Evolutionary conservation across 768 basidiomycete genomes (phyloP).

Genomic region (Pisolithus microcarpus): DNA sequence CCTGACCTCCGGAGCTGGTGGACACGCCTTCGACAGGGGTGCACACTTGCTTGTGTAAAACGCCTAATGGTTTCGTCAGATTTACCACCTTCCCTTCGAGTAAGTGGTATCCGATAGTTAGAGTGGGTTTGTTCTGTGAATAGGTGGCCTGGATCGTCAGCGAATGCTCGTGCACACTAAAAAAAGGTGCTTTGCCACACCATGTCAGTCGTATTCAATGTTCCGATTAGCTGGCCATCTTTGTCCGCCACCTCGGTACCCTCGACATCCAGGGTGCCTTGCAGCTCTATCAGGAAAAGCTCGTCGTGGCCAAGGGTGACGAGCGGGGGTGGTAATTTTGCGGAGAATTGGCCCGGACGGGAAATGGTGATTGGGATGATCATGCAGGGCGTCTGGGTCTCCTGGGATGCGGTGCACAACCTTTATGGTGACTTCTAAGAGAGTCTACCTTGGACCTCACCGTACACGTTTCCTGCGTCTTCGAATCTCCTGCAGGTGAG

Average conservation of each 20-base stretch:
- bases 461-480: too few relatives aligned
- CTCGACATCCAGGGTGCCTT: constrained; percentile 74
- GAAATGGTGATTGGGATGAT: constrained; percentile 51
- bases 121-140: constrained; percentile 63
- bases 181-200: constrained; percentile 32
- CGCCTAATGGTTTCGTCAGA: constrained; percentile 75
- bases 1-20: not conserved
- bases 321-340: constrained; percentile 54
- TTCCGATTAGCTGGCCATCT: constrained; percentile 73
- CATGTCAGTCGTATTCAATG: constrained; percentile 55
- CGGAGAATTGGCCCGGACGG: constrained; percentile 26
- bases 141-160: constrained; percentile 1
- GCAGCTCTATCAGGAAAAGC: constrained; percentile 79
- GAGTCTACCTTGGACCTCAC: too few relatives aligned
- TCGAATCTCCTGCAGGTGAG: too few relatives aligned
- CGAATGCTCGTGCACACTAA: not conserved
- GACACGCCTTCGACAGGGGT: not conserved
- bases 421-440: too few relatives aligned
- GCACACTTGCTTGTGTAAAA: constrained; percentile 41
- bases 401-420: too few relatives aligned
- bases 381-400: constrained; percentile 33
- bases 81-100: constrained; percentile 79
- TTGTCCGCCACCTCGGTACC: constrained; percentile 42
- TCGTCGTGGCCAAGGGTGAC: constrained; percentile 73
- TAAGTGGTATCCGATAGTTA: constrained; percentile 82